Evolutionary conservation across 345 rosid genomes (phyloP), one percentile per base, ranked within the genome.

Genomic region (Gossypium bickii): DNA sequence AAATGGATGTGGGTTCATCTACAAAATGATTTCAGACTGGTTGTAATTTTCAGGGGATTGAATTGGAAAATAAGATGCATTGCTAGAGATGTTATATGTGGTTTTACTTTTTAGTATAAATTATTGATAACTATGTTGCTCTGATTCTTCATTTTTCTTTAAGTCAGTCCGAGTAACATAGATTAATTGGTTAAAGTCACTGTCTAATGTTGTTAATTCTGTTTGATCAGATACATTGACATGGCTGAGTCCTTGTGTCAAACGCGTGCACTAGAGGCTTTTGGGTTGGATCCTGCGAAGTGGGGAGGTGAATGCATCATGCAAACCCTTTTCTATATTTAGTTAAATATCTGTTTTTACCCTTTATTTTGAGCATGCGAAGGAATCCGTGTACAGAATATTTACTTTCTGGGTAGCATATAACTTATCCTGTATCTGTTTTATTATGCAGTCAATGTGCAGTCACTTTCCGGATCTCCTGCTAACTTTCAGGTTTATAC

Each of bases 401-500:
- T 34, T 70, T 70, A 13, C 22, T 73, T 74, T 67, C 18, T 59
- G 60, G 75, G 16, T 38, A 25, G 38, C n/a, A 9, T 20, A 55
- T 78, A 44, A 34, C 77, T 76, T 80, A 65, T 18, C 9, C 12
- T 41, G 16, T 65, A 41, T 65, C 51, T 65, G 49, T 18, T 11
- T 77, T 9, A 70, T 65, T 76, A 22, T 89, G 85, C 86, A 94
- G 98, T 94, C 77, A 94, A 94, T 67, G 98, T 94, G 74, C 97
- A 94, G 84, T 87, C 98, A 55, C 82, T 94, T 62, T 94, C 98
- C 78, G 98, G 98, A 79, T 94, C 98, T 69, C 97, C 98, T 5
- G 92, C 98, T 72, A 94, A 94, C 73, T 94, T 94, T 81, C 97
- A 94, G 83, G 98, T 78, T 74, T 94, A 92, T 68, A 94, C 98